A percentile compares a stretch with the other conserved stretches of the same genome.
phyloP scores from a whole-genome alignment of 2,329 filamentous ascomycete species.

The Colletotrichum echinochloae region DNA sequence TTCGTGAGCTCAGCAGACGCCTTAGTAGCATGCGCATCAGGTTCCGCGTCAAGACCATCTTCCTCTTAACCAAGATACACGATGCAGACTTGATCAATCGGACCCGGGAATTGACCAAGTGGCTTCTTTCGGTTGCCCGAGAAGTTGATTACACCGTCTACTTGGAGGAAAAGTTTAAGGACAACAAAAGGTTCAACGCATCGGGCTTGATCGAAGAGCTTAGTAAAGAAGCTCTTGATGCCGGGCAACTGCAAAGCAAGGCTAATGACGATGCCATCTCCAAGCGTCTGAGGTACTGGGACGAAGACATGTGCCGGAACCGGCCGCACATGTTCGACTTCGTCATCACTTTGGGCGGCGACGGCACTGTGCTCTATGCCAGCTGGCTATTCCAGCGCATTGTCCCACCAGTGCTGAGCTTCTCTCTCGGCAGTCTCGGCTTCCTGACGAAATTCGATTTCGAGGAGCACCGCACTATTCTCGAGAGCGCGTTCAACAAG shows the following conservation, averaged over 20 bases:
- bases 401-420: slow-evolving; percentile 92
- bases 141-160: slow-evolving; percentile 81
- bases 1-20: slow-evolving; percentile 88
- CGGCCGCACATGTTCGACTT: slow-evolving; percentile 94
- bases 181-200: slow-evolving; percentile 79
- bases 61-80: slow-evolving; percentile 92
- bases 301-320: slow-evolving; percentile 78
- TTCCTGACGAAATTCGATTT: slow-evolving; percentile 99
- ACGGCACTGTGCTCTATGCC: slow-evolving; percentile 96
- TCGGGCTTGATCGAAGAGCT: slow-evolving; percentile 74
- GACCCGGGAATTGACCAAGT: slow-evolving; percentile 81
- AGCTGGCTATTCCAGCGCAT: slow-evolving; percentile 97
- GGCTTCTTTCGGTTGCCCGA: slow-evolving; percentile 81
- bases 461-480: slow-evolving; percentile 74
- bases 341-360: slow-evolving; percentile 89
- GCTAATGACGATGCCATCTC: slow-evolving; percentile 52
- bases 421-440: slow-evolving; percentile 89
- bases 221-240: slow-evolving; percentile 56
- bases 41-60: slow-evolving; percentile 84
- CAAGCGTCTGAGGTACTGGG: slow-evolving; percentile 83
- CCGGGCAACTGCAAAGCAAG: slow-evolving; percentile 50
- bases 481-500: slow-evolving; percentile 79
- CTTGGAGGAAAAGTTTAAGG: slow-evolving; percentile 80
- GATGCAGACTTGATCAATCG: slow-evolving; percentile 83
- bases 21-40: slow-evolving; percentile 86